Conservation (phyloP, 805 yeast species). For the Barnettozyma californica region DNA sequence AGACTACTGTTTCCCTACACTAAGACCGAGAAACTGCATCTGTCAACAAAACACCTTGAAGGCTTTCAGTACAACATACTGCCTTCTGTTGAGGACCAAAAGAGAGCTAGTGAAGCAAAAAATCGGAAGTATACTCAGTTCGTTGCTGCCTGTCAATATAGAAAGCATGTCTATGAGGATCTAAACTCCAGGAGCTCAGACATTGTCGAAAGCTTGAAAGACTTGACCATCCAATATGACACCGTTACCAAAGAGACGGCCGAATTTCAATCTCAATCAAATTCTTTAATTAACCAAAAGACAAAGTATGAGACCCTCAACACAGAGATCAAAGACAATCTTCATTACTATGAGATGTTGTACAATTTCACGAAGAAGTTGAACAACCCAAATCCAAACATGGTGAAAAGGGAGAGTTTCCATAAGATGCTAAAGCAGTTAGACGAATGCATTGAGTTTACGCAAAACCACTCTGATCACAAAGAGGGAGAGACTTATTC, state of each 20-base stretch:
- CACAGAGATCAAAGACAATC: constrained; percentile 39
- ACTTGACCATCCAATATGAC: constrained; percentile 46
- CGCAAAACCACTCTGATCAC: constrained; percentile 49
- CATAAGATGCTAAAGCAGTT: constrained; percentile 47
- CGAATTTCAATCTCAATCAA: constrained; percentile 57
- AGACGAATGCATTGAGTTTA: constrained; percentile 63
- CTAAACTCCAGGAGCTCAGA: constrained; percentile 42
- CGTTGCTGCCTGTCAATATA: constrained; percentile 28
- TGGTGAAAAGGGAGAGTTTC: constrained; percentile 58
- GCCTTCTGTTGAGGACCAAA: constrained; percentile 33
- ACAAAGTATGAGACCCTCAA: constrained; percentile 36
- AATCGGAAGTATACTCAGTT: constrained; percentile 27
- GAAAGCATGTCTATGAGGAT: constrained; percentile 26
- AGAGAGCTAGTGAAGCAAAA: constrained; percentile 33
- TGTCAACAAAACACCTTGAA: constrained; percentile 33
- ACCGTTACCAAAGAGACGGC: constrained; percentile 56
- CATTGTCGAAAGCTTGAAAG: constrained; percentile 41
- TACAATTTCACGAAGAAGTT: constrained; percentile 65
- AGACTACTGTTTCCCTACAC: constrained; percentile 22
- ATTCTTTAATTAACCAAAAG: constrained; percentile 43
- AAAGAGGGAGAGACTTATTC: constrained; percentile 66
- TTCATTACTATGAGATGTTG: constrained; percentile 62
- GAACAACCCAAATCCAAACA: constrained; percentile 63
- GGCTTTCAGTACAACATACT: constrained; percentile 39
- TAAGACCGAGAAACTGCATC: constrained; percentile 29